Percentiles rank a stretch among this genome's conserved stretches.
Conservation (phyloP, 495 filamentous ascomycete genomes). For the Xylaria acuta region DNA sequence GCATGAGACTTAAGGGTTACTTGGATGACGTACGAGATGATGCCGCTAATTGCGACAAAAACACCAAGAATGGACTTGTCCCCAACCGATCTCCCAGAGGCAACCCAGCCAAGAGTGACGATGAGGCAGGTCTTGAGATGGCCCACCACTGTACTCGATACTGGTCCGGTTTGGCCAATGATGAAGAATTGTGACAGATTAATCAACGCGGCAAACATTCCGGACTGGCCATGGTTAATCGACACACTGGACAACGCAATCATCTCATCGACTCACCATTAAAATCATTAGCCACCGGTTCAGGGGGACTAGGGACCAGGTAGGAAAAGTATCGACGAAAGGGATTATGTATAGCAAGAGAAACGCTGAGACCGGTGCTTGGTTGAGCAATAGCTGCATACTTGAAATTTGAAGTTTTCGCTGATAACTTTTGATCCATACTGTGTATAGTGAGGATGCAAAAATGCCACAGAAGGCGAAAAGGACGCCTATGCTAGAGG, state of each 20-base stretch:
- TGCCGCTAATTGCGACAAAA: constrained; percentile 60
- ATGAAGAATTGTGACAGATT: constrained; percentile 81
- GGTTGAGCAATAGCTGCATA: constrained; percentile 77
- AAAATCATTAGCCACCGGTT: constrained; percentile 62
- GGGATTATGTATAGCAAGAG: constrained; percentile 71
- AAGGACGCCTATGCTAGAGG: constrained; percentile 62
- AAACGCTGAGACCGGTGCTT: constrained; percentile 68
- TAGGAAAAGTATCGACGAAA: constrained; percentile 67
- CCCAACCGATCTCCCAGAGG: constrained; percentile 56
- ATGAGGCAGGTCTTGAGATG: constrained; percentile 69
- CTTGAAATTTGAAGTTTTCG: constrained; percentile 69
- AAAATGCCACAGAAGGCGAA: constrained; percentile 69
- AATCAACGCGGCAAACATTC: constrained; percentile 68
- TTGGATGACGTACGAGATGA: constrained; percentile 53
- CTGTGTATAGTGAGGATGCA: constrained; percentile 71
- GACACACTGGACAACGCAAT: constrained; percentile 25
- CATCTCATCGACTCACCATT: constrained; percentile 48
- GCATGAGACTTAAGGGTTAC: not conserved
- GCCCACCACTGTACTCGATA: constrained; percentile 74
- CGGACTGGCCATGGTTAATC: constrained; percentile 51
- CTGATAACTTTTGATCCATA: constrained; percentile 72
- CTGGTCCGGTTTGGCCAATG: constrained; percentile 70
- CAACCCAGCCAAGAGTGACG: constrained; percentile 63
- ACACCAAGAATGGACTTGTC: constrained; percentile 61
- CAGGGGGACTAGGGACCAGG: constrained; percentile 54